Conservation (phyloP, 1,284 basidiomycete species). For the Amylostereum chailletii region DNA sequence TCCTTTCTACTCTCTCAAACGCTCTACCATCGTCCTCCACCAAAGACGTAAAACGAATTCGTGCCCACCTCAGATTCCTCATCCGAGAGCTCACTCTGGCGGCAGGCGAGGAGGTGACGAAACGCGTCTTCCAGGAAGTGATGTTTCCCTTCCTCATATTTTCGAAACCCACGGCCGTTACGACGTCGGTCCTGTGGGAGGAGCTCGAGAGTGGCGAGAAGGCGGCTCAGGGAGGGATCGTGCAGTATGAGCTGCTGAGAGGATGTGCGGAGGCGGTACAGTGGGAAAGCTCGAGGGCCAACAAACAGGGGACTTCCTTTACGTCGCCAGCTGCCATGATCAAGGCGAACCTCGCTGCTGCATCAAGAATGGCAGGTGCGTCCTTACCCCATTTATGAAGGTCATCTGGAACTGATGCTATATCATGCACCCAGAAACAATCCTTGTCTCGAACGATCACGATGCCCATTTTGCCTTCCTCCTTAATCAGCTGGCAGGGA, state of each 20-base stretch:
- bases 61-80: conserved; percentile 55
- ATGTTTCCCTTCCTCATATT: conserved; percentile 71
- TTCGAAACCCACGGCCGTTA: conserved; percentile 61
- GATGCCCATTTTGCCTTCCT: conserved; percentile 32
- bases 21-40: no score
- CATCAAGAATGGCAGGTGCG: conserved; percentile 58
- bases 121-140: conserved; percentile 46
- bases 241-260: conserved; percentile 32
- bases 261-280: conserved; percentile 38
- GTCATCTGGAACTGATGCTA: neutral
- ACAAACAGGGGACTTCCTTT: conserved; percentile 11
- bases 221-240: conserved; percentile 14
- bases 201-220: conserved; percentile 30
- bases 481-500: conserved; percentile 37
- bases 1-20: conserved; percentile 33
- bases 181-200: conserved; percentile 58
- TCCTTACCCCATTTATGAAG: conserved; percentile 6
- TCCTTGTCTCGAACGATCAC: conserved; percentile 40
- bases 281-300: conserved; percentile 18
- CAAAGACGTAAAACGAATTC: no score
- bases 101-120: conserved; percentile 23
- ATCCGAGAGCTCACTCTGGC: conserved; percentile 13
- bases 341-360: conserved; percentile 41
- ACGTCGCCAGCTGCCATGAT: conserved; percentile 32
- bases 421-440: conserved; percentile 40